Conservation (phyloP, 1,284 basidiomycete species). For the Takashimella koratensis region DNA sequence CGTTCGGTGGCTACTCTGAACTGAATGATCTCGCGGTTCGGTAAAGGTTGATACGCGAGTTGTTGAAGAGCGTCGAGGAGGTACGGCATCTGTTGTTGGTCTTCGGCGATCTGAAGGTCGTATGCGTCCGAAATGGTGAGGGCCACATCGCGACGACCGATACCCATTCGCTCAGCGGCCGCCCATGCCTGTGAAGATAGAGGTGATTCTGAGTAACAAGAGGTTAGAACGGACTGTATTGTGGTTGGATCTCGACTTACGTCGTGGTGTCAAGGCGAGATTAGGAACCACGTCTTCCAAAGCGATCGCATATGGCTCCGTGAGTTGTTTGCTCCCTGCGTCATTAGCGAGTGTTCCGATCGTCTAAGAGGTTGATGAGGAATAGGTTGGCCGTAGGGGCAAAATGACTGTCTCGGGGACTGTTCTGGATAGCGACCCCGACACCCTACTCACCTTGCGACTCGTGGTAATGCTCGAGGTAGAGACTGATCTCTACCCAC, state of each 20-base stretch:
- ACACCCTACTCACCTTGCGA: conserved; percentile 18
- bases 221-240: too few species aligned
- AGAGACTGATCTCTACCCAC: conserved; percentile 39
- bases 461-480: conserved; percentile 17
- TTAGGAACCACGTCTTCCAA: conserved; percentile 9
- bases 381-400: too few species aligned
- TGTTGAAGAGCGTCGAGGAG: conserved; percentile 36
- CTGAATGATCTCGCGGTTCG: conserved; percentile 25
- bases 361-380: too few species aligned
- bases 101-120: conserved; percentile 32
- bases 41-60: conserved; percentile 18
- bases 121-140: conserved; percentile 32
- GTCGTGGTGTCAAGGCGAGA: conserved; percentile 9
- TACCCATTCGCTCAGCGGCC: conserved; percentile 16
- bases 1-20: conserved; percentile 35
- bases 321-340: too few species aligned
- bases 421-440: too few species aligned
- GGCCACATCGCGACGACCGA: conserved; percentile 20
- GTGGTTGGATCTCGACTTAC: too few species aligned
- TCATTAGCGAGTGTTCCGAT: too few species aligned
- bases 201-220: background rate
- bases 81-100: conserved; percentile 8
- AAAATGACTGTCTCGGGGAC: too few species aligned
- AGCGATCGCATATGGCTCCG: too few species aligned
- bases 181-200: background rate